Base-by-base conservation (phyloP, 73 alveolate genomes). In the Tetrahymena elliotti region DNA sequence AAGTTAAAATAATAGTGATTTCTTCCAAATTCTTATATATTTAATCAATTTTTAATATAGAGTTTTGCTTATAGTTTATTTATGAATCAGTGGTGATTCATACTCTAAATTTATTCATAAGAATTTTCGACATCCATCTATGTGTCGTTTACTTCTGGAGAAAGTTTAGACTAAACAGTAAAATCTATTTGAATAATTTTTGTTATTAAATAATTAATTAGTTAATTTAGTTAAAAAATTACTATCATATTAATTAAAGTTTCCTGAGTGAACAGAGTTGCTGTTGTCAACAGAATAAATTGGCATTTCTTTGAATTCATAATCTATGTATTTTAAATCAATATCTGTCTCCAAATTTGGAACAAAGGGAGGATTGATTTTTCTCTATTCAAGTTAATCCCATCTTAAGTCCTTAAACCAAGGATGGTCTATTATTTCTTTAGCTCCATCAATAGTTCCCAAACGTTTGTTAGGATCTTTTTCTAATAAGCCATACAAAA, bases 291-390 rank as follows among this genome's bases (percentile, higher is more conserved):
- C 93, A 40, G 96, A 94, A 37, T 94, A 93, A 39, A 97, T 38
- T 22, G 97, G 97, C 95, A 96, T 93, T 68, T 92, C 95, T 36
- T 97, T 94, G 93, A 95, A 97, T 47, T 96, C 99, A 4, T 96
- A 96, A 53, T 95, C 97, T 53, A 95, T 92, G 36, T 95, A 84
- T 34, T 93, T 84, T 39, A 95, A 93, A 93, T 94, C 96, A 3
- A 83, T 84, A 84, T 95, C 96, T 53, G 93, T 93, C 37, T 93
- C 94, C 20, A 95, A 35, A 38, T 84, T 35, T 0, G 97, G 97
- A 15, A 95, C 95, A 37, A 95, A 95, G 31, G 97, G 97, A 53
- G 97, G 97, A 24, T 93, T 93, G 52, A 84, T 83, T 9, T 16
- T 33, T 47, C 93, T 95, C 54, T 93, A 92, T 36, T 92, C 83